Evolutionary conservation across 768 basidiomycete genomes (phyloP), one percentile per base, ranked within the genome.

Genomic region (Boletus edulis): DNA sequence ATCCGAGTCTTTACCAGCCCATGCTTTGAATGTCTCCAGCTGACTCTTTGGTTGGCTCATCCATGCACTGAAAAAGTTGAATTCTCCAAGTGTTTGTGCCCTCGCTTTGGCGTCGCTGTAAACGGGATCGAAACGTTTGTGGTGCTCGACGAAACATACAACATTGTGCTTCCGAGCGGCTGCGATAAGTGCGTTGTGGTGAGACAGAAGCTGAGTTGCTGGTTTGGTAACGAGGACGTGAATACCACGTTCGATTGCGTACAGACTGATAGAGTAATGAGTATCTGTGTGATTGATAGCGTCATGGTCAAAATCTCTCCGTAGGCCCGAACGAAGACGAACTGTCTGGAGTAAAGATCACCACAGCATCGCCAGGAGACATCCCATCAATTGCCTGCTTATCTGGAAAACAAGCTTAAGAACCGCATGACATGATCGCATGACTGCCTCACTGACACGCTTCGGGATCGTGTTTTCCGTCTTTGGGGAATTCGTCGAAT

Each of bases 31-130:
- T 0, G 94, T 96, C 72, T 94, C 91, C 27, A 97, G 80, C 72
- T 97, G 94, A 64, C 83, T 86, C 75, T 97, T 97, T 41, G 94
- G 94, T 71, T 96, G 94, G 66, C 90, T 93, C 94, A 97, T 97
- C 92, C 94, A 96, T 37, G 93, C 91, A 62, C 78, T 91, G 83
- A 94, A 96, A 73, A 93, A 96, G 75, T 94, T 96, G 76, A 94
- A 93, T 71, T 95, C 91, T 34, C 94, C 92, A 24, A 95, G 78
- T 8, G 81, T 73, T 27, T 78, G 81, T 29, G 88, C 88, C 49
- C 87, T 85, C 5, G 84, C 86, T 64, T 84, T 87, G 38, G 93
- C 94, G 67, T 97, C 94, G 64, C 88, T 89, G 76, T 97, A 96
- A 13, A 87, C 92, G 6, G 94, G 94, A 72, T 96, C 94, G 65